These are phyloP conservation scores for Syzygium aromaticum DNA, from an alignment of 345 rosid species.

Conservation along the genomic window DNA sequence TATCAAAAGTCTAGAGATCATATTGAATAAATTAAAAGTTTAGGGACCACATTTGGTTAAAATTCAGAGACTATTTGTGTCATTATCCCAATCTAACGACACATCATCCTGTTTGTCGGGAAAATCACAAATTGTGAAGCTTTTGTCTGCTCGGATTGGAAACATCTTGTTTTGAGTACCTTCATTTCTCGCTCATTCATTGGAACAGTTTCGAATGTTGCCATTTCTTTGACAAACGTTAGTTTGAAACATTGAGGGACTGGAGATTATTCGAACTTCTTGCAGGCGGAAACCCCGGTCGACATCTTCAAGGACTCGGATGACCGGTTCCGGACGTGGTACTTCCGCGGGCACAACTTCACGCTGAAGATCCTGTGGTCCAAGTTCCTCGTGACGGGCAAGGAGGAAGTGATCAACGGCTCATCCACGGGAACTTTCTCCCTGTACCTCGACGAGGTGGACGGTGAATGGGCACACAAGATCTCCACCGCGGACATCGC, in stretches of 20 bases:
- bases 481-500: conserved; percentile 36
- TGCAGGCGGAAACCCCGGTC: conserved; percentile 57
- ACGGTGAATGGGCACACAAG: conserved; percentile 34
- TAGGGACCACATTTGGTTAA: no score
- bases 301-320: conserved; percentile 42
- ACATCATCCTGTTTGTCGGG: background rate
- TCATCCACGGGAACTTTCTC: conserved; percentile 33
- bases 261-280: background rate
- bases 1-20: no score
- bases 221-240: background rate
- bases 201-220: background rate
- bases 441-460: conserved; percentile 37
- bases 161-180: background rate
- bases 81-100: background rate
- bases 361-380: conserved; percentile 62
- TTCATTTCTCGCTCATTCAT: background rate
- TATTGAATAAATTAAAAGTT: no score
- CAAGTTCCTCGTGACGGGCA: conserved; percentile 46
- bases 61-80: no score
- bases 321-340: conserved; percentile 63
- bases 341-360: conserved; percentile 51
- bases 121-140: no score
- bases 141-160: background rate
- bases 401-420: conserved; percentile 40
- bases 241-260: background rate